Evolutionary conservation across 352 stramenopile species (phyloP), one percentile per base, ranked within the genome.

Genomic region (Pythium pyrilobum): DNA sequence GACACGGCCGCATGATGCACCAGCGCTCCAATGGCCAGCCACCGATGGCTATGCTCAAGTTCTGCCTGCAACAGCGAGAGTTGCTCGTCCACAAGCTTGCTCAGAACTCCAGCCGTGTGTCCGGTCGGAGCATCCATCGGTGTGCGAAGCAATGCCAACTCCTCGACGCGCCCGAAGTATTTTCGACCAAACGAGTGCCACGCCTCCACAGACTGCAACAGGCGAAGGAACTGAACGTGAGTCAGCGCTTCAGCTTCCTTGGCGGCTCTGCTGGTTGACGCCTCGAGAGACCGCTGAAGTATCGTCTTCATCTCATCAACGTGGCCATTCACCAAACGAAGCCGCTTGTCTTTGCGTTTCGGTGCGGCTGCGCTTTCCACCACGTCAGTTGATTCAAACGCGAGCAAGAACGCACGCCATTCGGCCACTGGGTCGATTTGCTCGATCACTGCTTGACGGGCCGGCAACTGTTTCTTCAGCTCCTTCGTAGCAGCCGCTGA

Each of bases 401-500:
- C 54, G 43, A 87, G 24, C 46, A 89, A 49, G 47, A 72, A 74
- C 0, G 66, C 73, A 41, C 66, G 66, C 54, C 59, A 78, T 16
- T 74, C 27, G 43, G 52, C 16, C 18, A 31, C 34, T 13, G 31
- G 23, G 33, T 62, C 69, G 20, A 67, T 28, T 18, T 51, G 24
- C n/a, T 52, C 57, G 6, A 67, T 52, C 24, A 73, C 56, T 25
- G 73, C 59, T 1, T 43, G 25, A 43, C 57, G 62, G 9, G 56
- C 56, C 12, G 72, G 73, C 2, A 87, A 48, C 4, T 72, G 67
- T 15, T 72, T 69, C 23, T 72, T 80, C 49, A 81, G 49, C 44
- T 87, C 78, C 43, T 74, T 84, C 2, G 77, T 88, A 1, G 75
- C 77, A 20, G 68, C 59, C 34, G 68, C 64, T n/a, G 78, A 89